Conservation (phyloP, 441 rosid genomes). For the Populus tomentosa region DNA sequence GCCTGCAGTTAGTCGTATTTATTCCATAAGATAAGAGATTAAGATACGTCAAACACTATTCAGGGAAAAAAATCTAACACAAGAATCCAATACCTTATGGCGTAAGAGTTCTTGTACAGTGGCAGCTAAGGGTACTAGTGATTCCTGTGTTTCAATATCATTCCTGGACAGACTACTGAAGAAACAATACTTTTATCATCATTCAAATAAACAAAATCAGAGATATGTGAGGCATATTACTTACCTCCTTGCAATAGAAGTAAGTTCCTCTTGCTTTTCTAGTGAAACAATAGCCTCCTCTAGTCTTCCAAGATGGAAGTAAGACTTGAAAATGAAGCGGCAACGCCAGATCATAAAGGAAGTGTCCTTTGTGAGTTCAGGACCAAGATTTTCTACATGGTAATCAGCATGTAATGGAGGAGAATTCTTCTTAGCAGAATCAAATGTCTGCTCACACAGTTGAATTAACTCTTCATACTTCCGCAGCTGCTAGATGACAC, state of each 20-base stretch:
- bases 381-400: conserved; percentile 25
- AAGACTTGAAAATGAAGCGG: conserved; percentile 57
- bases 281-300: conserved; percentile 75
- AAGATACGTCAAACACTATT: neutral
- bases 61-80: conserved; percentile 7
- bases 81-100: conserved; percentile 55
- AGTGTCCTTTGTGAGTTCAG: conserved; percentile 34
- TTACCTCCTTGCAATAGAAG: conserved; percentile 45
- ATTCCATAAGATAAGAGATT: neutral
- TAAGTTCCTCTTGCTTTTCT: conserved; percentile 53
- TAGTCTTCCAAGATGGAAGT: conserved; percentile 77
- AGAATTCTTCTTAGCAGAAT: conserved; percentile 66
- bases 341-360: conserved; percentile 66
- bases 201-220: conserved; percentile 10
- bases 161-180: conserved; percentile 28
- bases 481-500: conserved; percentile 53
- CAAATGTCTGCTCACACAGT: conserved; percentile 73
- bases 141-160: conserved; percentile 43
- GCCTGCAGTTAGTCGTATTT: conserved; percentile 29
- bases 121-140: conserved; percentile 53
- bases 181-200: conserved; percentile 17
- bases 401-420: conserved; percentile 23
- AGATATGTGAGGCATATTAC: neutral
- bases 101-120: conserved; percentile 60
- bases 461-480: conserved; percentile 81